Percentiles rank a stretch among this genome's conserved stretches.
These are phyloP conservation scores for Globisporangium cylindrosporum DNA, from an alignment of 352 stramenopile genomes.

Conservation along the genomic window DNA sequence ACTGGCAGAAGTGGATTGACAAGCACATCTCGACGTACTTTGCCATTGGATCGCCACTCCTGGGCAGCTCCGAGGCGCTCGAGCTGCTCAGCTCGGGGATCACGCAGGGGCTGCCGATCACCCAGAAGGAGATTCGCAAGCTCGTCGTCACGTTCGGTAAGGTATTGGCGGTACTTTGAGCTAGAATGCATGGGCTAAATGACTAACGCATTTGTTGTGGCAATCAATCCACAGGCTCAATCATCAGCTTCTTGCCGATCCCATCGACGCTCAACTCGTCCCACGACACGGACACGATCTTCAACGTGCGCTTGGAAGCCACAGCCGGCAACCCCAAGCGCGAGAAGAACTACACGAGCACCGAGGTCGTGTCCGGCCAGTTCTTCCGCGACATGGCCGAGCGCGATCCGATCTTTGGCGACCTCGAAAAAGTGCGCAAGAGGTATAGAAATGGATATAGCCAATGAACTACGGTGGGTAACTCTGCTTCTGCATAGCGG, in stretches of 20 bases:
- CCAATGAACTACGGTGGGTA: background rate
- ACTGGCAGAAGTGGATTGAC: conserved; percentile 78
- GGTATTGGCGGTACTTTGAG: background rate
- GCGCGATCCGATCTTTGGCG: conserved; percentile 59
- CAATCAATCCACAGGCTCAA: conserved; percentile 35
- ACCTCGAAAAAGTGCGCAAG: conserved; percentile 53
- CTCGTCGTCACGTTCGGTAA: conserved; percentile 72
- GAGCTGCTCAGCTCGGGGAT: conserved; percentile 66
- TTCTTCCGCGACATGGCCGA: conserved; percentile 70
- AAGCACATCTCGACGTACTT: conserved; percentile 76
- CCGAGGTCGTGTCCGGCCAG: conserved; percentile 60
- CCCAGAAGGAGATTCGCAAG: conserved; percentile 61
- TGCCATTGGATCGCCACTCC: conserved; percentile 60
- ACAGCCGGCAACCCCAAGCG: conserved; percentile 18
- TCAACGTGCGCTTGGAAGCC: conserved; percentile 42
- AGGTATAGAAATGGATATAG: conserved; percentile 20
- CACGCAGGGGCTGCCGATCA: conserved; percentile 63
- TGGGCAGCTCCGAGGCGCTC: conserved; percentile 67
- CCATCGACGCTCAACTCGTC: conserved; percentile 43
- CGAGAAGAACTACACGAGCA: conserved; percentile 55
- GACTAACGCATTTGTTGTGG: background rate
- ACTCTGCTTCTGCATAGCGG: background rate
- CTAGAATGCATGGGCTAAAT: background rate
- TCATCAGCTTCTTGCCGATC: conserved; percentile 73
- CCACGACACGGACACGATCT: conserved; percentile 54